These are phyloP conservation scores for Monilinia polystroma DNA, from an alignment of 2,329 filamentous ascomycete genomes.

Conservation along the genomic window DNA sequence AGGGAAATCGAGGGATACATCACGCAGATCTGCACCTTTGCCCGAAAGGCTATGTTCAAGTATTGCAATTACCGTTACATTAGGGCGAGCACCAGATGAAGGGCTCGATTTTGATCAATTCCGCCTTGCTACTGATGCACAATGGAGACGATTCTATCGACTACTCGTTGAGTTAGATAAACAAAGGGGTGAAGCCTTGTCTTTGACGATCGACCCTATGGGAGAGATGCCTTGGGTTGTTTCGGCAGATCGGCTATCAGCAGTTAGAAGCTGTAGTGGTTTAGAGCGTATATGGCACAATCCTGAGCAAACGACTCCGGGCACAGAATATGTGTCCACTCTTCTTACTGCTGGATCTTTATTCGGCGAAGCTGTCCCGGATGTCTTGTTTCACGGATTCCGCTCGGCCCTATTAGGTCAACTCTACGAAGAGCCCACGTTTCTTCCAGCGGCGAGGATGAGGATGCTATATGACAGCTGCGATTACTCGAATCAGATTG, in stretches of 20 bases:
- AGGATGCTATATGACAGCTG: constrained; percentile 75
- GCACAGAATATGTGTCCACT: constrained; percentile 55
- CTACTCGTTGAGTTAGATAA: constrained; percentile 84
- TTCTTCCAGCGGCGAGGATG: constrained; percentile 71
- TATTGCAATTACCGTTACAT: constrained; percentile 65
- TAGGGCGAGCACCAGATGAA: constrained; percentile 60
- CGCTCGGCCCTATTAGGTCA: constrained; percentile 67
- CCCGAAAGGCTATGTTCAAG: constrained; percentile 74
- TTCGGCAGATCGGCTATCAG: constrained; percentile 76
- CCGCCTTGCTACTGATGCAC: constrained; percentile 68
- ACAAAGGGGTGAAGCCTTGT: constrained; percentile 77
- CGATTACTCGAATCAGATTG: constrained; percentile 74
- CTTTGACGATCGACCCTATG: constrained; percentile 70
- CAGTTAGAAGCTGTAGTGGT: constrained; percentile 74
- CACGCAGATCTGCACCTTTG: constrained; percentile 55
- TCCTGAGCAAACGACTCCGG: constrained; percentile 46
- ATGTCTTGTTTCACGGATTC: constrained; percentile 67
- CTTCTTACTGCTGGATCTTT: constrained; percentile 68
- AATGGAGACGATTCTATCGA: constrained; percentile 90
- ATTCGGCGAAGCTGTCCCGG: constrained; percentile 69
- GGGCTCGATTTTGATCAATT: constrained; percentile 75
- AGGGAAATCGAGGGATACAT: constrained; percentile 44
- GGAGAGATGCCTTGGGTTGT: constrained; percentile 79
- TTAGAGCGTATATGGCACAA: constrained; percentile 78
- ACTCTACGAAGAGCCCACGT: constrained; percentile 69